These are phyloP conservation scores for Cenchrus fungigraminus DNA, from an alignment of 176 grass and related monocot species.

Conservation along the genomic window DNA sequence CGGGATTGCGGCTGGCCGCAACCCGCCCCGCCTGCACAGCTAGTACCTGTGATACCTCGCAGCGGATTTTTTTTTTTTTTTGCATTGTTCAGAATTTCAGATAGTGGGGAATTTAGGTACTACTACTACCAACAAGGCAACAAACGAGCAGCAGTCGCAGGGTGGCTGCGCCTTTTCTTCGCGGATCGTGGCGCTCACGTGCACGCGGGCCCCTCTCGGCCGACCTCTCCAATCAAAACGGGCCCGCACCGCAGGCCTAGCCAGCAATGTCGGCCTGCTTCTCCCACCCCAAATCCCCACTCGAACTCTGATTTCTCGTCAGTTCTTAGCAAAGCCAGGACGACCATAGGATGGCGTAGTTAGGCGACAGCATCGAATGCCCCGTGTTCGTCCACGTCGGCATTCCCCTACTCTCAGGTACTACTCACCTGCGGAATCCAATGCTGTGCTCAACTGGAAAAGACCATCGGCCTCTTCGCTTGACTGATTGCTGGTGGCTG, in stretches of 20 bases:
- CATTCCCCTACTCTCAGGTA: neutral
- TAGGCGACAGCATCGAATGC: conserved; percentile 9
- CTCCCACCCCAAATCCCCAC: neutral
- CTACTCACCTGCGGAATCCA: neutral
- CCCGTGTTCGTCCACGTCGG: conserved; percentile 15
- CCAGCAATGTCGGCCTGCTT: neutral
- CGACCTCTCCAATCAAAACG: neutral
- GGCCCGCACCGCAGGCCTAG: neutral
- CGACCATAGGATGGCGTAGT: neutral
- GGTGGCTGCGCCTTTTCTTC: too few relatives aligned
- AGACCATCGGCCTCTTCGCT: neutral
- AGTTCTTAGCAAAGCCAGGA: neutral
- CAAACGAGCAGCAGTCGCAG: neutral
- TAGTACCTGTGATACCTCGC: too few relatives aligned
- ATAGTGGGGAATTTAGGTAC: conserved; percentile 41
- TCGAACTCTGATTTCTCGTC: neutral
- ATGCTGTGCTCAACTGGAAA: neutral
- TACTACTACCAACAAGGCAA: too few relatives aligned
- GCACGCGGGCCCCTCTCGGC: neutral
- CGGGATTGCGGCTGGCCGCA: too few relatives aligned
- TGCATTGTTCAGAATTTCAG: neutral
- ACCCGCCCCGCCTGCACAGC: too few relatives aligned
- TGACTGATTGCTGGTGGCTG: too few relatives aligned
- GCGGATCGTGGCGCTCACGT: conserved; percentile 13
- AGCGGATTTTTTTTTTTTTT: too few relatives aligned